These are phyloP conservation scores for Mucor mucedo DNA, from an alignment of 371 early-diverging fungal genomes.

Conservation along the genomic window DNA sequence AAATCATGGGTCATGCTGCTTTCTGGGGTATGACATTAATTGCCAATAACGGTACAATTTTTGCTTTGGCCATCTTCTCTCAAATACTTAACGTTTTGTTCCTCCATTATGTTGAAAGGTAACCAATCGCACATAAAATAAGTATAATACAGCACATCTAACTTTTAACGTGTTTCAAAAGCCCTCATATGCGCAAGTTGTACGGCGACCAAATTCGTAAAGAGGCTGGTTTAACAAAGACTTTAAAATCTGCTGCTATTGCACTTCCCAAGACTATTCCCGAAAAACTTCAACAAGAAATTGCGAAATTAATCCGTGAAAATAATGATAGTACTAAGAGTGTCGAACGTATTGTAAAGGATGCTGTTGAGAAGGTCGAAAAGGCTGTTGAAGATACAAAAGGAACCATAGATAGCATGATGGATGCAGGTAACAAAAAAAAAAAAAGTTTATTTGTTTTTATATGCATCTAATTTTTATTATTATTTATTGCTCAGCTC, in stretches of 20 bases:
- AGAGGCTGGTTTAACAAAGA: conserved; percentile 78
- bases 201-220: conserved; percentile 82
- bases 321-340: conserved; percentile 53
- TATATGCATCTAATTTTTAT: background rate
- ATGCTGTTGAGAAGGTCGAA: conserved; percentile 63
- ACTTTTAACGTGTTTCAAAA: conserved; percentile 6
- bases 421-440: conserved; percentile 33
- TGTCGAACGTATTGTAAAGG: conserved; percentile 63
- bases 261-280: conserved; percentile 38
- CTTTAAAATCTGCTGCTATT: conserved; percentile 48
- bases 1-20: conserved; percentile 86
- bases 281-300: conserved; percentile 41
- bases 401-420: conserved; percentile 58
- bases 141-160: background rate
- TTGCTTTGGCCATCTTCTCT: conserved; percentile 80
- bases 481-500: conserved; percentile 22
- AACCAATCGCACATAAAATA: background rate
- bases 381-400: conserved; percentile 64
- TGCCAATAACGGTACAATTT: conserved; percentile 76
- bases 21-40: conserved; percentile 91
- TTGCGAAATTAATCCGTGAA: conserved; percentile 40
- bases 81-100: conserved; percentile 82
- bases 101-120: conserved; percentile 78
- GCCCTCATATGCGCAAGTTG: conserved; percentile 81
- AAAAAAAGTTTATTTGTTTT: background rate